Conservation (phyloP, 805 yeast genomes). For the Kazachstania bromeliacearum region DNA sequence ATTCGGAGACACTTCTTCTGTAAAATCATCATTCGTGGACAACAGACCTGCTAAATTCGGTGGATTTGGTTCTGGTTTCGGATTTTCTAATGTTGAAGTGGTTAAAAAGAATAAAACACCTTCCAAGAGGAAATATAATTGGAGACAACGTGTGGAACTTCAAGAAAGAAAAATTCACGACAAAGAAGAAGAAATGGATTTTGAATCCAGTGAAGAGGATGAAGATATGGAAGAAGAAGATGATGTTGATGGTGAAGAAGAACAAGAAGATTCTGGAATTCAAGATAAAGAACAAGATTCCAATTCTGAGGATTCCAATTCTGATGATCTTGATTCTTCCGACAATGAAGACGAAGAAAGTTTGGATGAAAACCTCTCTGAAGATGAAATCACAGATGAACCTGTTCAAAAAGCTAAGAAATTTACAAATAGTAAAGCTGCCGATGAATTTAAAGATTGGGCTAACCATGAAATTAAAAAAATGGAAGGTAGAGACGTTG, state of each 20-base stretch:
- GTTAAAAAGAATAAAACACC: constrained; percentile 29
- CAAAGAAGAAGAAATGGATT: constrained; percentile 54
- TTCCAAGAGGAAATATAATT: constrained; percentile 52
- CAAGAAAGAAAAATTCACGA: constrained; percentile 37
- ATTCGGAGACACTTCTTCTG: constrained; percentile 12
- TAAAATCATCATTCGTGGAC: constrained; percentile 53
- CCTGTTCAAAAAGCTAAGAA: constrained; percentile 26
- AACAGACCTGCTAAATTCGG: constrained; percentile 54
- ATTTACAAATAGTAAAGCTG: constrained; percentile 33
- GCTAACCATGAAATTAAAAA: constrained; percentile 64
- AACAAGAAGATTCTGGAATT: constrained; percentile 16
- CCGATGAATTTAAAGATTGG: constrained; percentile 76
- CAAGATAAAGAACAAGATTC: constrained; percentile 29
- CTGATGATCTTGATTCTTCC: constrained; percentile 7
- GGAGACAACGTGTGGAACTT: constrained; percentile 53
- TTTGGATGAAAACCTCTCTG: not conserved
- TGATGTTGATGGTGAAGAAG: constrained; percentile 24
- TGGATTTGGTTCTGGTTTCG: constrained; percentile 62
- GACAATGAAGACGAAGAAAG: constrained; percentile 19
- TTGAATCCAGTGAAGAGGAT: constrained; percentile 33
- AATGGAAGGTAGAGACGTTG: constrained; percentile 50
- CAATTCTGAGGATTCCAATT: constrained; percentile 5
- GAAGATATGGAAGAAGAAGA: constrained; percentile 20
- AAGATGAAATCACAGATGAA: constrained; percentile 14
- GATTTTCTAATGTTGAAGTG: constrained; percentile 47